phyloP scores from a whole-genome alignment of 2,329 filamentous ascomycete species.

The Paraphaeosphaeria minitans region DNA sequence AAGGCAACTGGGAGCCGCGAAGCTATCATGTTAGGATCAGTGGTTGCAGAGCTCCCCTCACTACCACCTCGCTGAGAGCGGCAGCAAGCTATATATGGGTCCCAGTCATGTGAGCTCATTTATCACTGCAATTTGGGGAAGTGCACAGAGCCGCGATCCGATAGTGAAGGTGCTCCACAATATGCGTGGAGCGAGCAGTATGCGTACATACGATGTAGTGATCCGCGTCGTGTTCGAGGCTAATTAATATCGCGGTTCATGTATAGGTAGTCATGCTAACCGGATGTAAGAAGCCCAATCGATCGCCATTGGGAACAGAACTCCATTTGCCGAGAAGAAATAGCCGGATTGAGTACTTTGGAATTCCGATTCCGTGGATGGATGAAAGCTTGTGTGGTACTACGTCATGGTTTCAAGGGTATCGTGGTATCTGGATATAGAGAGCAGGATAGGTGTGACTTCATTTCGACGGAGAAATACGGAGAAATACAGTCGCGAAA shows the following conservation, averaged over 20 bases:
- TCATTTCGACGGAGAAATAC: no score
- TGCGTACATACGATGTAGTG: background rate
- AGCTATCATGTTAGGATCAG: slow-evolving; percentile 9
- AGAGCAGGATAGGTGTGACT: background rate
- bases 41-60: background rate
- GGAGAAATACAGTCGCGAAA: no score
- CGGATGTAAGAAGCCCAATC: background rate
- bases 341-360: slow-evolving; percentile 6
- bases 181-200: background rate
- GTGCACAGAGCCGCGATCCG: slow-evolving; percentile 1
- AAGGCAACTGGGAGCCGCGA: slow-evolving; percentile 11
- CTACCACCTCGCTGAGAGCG: background rate
- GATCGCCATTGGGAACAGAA: background rate
- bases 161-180: slow-evolving; percentile 4
- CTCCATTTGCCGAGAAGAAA: slow-evolving; percentile 7
- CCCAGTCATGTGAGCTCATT: background rate
- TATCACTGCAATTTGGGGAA: background rate
- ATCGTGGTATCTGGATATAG: background rate
- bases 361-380: slow-evolving; percentile 1
- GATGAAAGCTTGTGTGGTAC: slow-evolving; percentile 2
- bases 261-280: slow-evolving; percentile 1
- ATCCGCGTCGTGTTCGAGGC: background rate
- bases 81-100: background rate
- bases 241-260: slow-evolving; percentile 6
- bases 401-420: background rate